A percentile compares a stretch with the other conserved stretches of the same genome.
These are phyloP conservation scores for Cardamine chenopodiifolia DNA, from an alignment of 345 rosid species.

Conservation along the genomic window DNA sequence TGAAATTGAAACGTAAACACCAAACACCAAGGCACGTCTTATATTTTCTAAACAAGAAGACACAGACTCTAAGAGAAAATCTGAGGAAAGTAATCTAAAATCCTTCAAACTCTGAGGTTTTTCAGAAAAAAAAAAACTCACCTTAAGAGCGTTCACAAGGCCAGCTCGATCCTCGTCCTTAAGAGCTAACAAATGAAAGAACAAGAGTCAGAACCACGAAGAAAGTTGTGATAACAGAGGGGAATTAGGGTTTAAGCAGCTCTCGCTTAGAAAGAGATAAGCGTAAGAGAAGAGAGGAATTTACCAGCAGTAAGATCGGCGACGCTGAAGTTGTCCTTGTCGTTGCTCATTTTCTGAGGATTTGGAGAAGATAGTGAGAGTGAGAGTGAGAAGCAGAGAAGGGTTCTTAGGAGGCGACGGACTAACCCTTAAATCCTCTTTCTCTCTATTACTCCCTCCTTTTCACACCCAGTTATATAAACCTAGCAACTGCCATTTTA, in stretches of 20 bases:
- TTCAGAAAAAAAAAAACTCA: conserved; percentile 26
- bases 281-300: background rate
- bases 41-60: background rate
- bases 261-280: background rate
- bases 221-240: background rate
- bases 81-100: background rate
- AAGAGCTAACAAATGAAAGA: conserved; percentile 47
- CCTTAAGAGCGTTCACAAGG: conserved; percentile 74
- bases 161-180: conserved; percentile 62
- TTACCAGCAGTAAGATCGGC: conserved; percentile 69
- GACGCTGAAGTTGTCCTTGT: conserved; percentile 64
- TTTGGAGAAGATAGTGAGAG: conserved; percentile 6
- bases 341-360: conserved; percentile 54
- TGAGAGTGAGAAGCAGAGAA: background rate
- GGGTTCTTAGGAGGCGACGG: conserved; percentile 12
- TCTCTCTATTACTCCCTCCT: background rate
- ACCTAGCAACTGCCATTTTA: conserved; percentile 10
- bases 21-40: conserved; percentile 2
- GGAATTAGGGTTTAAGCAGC: background rate
- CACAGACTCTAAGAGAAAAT: background rate
- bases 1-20: background rate
- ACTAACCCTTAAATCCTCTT: conserved; percentile 3
- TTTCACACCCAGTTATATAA: background rate
- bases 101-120: background rate
- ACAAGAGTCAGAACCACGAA: background rate